A percentile compares a stretch with the other conserved stretches of the same genome.
Conservation (phyloP, 2,329 filamentous ascomycete species). For the Fusarium sp. region DNA sequence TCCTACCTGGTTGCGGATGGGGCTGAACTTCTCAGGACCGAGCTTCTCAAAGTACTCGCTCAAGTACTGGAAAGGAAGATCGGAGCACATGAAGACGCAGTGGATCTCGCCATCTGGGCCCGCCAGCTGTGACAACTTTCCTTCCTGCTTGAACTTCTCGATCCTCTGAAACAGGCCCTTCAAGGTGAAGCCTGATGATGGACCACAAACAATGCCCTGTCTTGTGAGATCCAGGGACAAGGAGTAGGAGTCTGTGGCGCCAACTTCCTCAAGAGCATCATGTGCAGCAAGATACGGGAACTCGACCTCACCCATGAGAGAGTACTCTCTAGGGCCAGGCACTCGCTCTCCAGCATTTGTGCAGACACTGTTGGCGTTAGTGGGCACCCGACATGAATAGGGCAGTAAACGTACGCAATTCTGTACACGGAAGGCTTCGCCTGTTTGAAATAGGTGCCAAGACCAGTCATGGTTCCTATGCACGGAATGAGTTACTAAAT, state of each 20-base stretch:
- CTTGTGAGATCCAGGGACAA: constrained; percentile 67
- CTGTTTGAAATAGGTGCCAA: constrained; percentile 63
- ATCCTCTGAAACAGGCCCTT: constrained; percentile 63
- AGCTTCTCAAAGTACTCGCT: constrained; percentile 69
- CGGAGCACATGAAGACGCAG: constrained; percentile 71
- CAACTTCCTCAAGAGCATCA: constrained; percentile 67
- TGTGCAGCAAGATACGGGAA: constrained; percentile 69
- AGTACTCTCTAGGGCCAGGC: constrained; percentile 66
- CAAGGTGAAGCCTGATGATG: constrained; percentile 70
- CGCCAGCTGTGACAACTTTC: constrained; percentile 58
- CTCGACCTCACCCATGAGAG: constrained; percentile 62
- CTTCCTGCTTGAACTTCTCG: constrained; percentile 59
- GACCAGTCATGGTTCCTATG: constrained; percentile 60
- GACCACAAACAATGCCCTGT: constrained; percentile 70
- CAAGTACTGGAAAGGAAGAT: constrained; percentile 72
- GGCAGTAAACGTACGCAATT: constrained; percentile 45
- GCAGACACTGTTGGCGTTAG: constrained; percentile 59
- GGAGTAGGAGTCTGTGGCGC: constrained; percentile 64
- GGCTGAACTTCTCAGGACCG: constrained; percentile 59
- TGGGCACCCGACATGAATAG: rapidly evolving
- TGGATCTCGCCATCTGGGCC: constrained; percentile 60
- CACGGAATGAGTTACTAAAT: neutral
- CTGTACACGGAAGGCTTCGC: constrained; percentile 61
- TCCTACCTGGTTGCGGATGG: constrained; percentile 57
- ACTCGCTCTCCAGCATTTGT: constrained; percentile 68